Evolutionary conservation across 179 eudicot genomes (phyloP), one percentile per base, ranked within the genome.

Genomic region (Corrigiola litoralis): DNA sequence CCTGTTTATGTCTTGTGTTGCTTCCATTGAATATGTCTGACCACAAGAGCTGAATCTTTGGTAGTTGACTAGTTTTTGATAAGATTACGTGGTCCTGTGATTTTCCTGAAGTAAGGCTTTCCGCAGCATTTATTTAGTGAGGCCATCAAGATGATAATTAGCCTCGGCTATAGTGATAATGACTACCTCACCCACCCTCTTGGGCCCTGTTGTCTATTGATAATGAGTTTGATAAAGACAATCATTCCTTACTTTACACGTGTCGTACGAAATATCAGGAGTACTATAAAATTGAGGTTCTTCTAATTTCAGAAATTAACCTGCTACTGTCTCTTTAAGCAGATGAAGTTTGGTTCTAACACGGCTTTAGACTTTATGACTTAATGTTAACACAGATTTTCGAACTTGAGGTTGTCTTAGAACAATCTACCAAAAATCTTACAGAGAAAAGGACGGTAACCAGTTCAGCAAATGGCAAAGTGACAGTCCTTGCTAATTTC

Each of bases 31-130:
- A 24, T n/a, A 10, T 24, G 6, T 3, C 24, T 24, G 11, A 51
- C 24, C 16, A 31, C 17, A 29, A 45, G 36, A 52, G 61, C 44
- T 72, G 38, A 51, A 41, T 50, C 28, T 20, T 45, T 62, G 41
- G 70, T 69, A 27, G 45, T 52, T 69, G 52, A 42, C 53, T 41
- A 52, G 37, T 52, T 51, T 47, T 52, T 33, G 46, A 20, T 52
- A 38, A 51, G 33, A 70, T 53, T 5, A 53, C 23, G 20, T 69
- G 54, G 55, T 51, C 66, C 66, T 54, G 41, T 17, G 16, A 12
- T 41, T 29, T 66, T n/a, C 41, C 36, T 23, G 16, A 66, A 17
- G 23, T 14, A 28, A 56, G 51, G 18, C 40, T 38, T 56, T 21
- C 33, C n/a, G 24, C 40, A 16, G 20, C 17, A 66, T 55, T 31